phyloP scores from a whole-genome alignment of 2,329 filamentous ascomycete genomes.

The Trichoderma simmonsii region DNA sequence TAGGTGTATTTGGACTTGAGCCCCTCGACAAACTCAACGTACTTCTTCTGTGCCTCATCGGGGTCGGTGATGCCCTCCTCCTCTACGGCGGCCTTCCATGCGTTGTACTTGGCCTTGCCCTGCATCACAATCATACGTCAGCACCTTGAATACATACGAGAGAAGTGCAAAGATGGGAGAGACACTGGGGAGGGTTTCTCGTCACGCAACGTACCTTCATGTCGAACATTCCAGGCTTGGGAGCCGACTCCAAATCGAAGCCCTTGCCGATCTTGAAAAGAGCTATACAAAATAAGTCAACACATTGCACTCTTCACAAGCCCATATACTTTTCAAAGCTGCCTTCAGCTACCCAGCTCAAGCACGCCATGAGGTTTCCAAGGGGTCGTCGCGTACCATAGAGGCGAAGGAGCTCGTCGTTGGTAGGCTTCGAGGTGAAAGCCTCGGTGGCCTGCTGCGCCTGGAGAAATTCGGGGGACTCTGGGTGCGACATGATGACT shows the following conservation, averaged over 20 bases:
- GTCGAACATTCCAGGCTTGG: slow-evolving; percentile 66
- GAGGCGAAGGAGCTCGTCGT: slow-evolving; percentile 62
- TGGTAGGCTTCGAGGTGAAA: slow-evolving; percentile 61
- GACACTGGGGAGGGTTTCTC: not conserved
- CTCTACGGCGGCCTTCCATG: slow-evolving; percentile 69
- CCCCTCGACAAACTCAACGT: slow-evolving; percentile 68
- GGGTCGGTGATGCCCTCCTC: slow-evolving; percentile 57
- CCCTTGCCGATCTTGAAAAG: slow-evolving; percentile 58
- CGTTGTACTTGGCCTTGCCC: slow-evolving; percentile 77
- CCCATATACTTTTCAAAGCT: not conserved
- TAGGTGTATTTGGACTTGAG: slow-evolving; percentile 69
- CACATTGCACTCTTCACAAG: not conserved
- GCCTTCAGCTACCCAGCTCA: not conserved
- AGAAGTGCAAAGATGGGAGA: not conserved
- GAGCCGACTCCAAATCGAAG: slow-evolving; percentile 55
- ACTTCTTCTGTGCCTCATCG: slow-evolving; percentile 70
- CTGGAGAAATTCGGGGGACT: slow-evolving; percentile 49
- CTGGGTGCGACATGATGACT: slow-evolving; percentile 40
- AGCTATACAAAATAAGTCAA: slow-evolving; percentile 34
- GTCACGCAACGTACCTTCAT: slow-evolving; percentile 50
- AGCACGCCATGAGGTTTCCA: not conserved
- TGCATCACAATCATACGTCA: slow-evolving; percentile 32
- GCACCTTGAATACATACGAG: not conserved
- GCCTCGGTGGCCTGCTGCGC: slow-evolving; percentile 64
- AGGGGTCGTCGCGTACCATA: slow-evolving; percentile 44